Evolutionary conservation across 1,139 yeast species (phyloP), one percentile per base, ranked within the genome.

Genomic region (Lodderomyces beijingensis): DNA sequence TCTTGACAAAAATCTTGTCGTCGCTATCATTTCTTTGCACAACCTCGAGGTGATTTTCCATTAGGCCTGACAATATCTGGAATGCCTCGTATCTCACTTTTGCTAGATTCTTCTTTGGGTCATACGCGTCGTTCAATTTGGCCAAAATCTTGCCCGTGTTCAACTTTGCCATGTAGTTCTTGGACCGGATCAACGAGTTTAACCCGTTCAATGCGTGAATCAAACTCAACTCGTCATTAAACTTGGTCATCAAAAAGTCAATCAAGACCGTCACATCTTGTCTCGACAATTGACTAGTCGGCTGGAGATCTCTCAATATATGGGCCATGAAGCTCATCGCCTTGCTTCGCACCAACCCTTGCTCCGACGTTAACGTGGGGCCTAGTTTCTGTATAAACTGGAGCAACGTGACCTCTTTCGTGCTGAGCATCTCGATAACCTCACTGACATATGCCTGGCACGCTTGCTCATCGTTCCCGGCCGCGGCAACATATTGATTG

Each of bases 261-360:
- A 76, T 53, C 34, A 89, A 65, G 10, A 87, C 95, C 16, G 63
- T 57, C 11, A 84, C 63, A 46, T 87, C 96, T 41, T 79, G 81
- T 27, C 70, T 66, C 11, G 72, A 57, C 16, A 87, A 55, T 8
- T 21, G 25, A 8, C 8, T 9, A 12, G 5, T 5, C 3, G 30
- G 30, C n/a, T n/a, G n/a, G 24, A 61, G 61, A 3, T 57, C 47
- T 0, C 51, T 33, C 34, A 88, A 56, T 0, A 79, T 70, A 4
- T 65, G 61, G 0, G 82, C 60, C 30, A 89, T 57, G 44, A 93
- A 80, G 15, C 61, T 55, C 10, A 86, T 60, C 0, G 93, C 78
- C 39, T 63, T 55, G 5, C 52, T 34, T 37, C 94, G 57, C 12
- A 74, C 57, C 2, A 59, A 46, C 28, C 72, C 78, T 34, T 78